Evolutionary conservation across 352 stramenopile species (phyloP), one percentile per base, ranked within the genome.

Genomic region (Globisporangium spinosum): DNA sequence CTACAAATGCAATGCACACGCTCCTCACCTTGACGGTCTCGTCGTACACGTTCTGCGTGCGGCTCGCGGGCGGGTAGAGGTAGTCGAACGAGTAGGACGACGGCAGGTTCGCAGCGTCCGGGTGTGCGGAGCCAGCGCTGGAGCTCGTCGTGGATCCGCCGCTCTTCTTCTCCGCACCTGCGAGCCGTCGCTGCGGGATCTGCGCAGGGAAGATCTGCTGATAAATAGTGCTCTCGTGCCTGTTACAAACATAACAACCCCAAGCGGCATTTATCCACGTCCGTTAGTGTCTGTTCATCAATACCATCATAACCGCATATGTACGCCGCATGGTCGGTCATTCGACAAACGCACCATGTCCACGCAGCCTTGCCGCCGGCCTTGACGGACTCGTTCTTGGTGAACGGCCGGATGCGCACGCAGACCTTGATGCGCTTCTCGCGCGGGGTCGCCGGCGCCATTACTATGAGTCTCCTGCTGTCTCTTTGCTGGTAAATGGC

Each of bases 151-250:
- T 74, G 1, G 74, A 79, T 1, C 76, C 70, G 13, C 70, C 76
- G 35, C 62, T 73, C 2, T 75, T 70, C 51, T 75, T 76, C 51
- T 74, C 70, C 17, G 43, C 43, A 43, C 45, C 63, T 3, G 56
- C 55, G 55, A 55, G 67, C 8, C 67, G 71, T 35, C 78, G 76
- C 60, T 75, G 64, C 34, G 75, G 78, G 62, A 85, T 79, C 58
- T 85, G 82, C 54, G 83, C 85, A 2, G 82, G 85, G 70, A 90
- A 90, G 69, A 94, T 91, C 74, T 93, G 83, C 70, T 95, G 89
- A 79, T 90, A 90, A 78, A 97, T 96, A 65, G 77, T 91, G 71
- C 94, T 92, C 53, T 89, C 78, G 55, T 97, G 82, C 87, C 87
- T 93, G 27, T 55, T 25, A 59, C 22, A 34, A 12, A 1, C 1